A percentile compares a stretch with the other conserved stretches of the same genome.
Conservation (phyloP, 2,329 filamentous ascomycete genomes). For the Ophiosphaerella herpotricha region DNA sequence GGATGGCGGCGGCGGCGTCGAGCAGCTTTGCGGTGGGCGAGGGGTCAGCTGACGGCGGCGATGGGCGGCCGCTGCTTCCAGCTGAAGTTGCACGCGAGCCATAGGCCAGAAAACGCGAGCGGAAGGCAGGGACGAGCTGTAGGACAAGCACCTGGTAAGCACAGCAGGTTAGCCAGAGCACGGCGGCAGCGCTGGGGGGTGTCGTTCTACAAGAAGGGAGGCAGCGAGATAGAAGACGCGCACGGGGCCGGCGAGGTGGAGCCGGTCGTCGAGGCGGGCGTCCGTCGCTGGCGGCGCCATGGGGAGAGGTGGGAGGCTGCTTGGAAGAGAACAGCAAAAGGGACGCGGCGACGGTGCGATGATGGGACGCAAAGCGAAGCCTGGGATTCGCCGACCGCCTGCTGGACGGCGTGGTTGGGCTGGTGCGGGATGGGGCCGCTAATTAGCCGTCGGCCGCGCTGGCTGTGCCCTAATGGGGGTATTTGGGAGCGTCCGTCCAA, state of each 20-base stretch:
- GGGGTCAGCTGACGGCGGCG: slow-evolving; percentile 7
- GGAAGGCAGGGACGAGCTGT: slow-evolving; percentile 56
- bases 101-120: slow-evolving; percentile 63
- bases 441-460: slow-evolving; percentile 21
- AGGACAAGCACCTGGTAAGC: slow-evolving; percentile 55
- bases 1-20: slow-evolving; percentile 58
- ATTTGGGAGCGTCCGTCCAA: too few species aligned
- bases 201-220: slow-evolving; percentile 46
- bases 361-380: slow-evolving; percentile 6
- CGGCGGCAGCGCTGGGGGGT: slow-evolving; percentile 22
- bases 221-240: slow-evolving; percentile 45
- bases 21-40: slow-evolving; percentile 41
- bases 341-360: slow-evolving; percentile 19
- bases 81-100: slow-evolving; percentile 56
- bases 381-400: background rate
- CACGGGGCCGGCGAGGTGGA: slow-evolving; percentile 30
- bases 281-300: slow-evolving; percentile 4
- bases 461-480: slow-evolving; percentile 5
- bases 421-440: background rate
- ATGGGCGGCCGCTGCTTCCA: slow-evolving; percentile 1
- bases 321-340: background rate
- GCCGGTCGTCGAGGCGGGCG: slow-evolving; percentile 10
- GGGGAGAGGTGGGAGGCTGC: background rate
- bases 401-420: background rate
- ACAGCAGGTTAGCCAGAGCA: slow-evolving; percentile 30